phyloP scores from a whole-genome alignment of 768 basidiomycete species.

The Hemileccinum impolitum region DNA sequence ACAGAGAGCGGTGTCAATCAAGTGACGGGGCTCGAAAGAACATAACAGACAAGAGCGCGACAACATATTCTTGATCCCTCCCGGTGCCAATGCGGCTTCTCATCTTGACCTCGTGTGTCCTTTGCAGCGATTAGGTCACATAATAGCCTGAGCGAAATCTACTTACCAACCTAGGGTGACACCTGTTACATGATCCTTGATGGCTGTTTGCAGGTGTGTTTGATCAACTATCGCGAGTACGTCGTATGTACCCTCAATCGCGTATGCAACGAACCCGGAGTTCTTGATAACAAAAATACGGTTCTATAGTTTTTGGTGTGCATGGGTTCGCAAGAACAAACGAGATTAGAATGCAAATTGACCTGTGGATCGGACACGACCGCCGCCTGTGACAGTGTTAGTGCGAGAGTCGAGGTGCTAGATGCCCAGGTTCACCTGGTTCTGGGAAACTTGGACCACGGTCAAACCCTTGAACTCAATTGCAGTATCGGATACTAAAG shows the following conservation, averaged over 20 bases:
- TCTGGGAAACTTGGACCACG: conserved; percentile 85
- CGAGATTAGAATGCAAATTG: not conserved
- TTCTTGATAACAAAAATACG: conserved; percentile 80
- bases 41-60: conserved; percentile 64
- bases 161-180: conserved; percentile 56
- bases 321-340: not conserved
- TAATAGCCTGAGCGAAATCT: not conserved
- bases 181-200: conserved; percentile 62
- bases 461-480: conserved; percentile 79
- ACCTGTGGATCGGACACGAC: conserved; percentile 73
- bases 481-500: conserved; percentile 73
- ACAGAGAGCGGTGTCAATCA: conserved; percentile 1
- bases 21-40: not conserved
- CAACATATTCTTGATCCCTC: conserved; percentile 62
- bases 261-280: conserved; percentile 74
- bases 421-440: conserved; percentile 42
- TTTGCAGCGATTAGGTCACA: conserved; percentile 12
- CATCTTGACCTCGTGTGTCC: conserved; percentile 79
- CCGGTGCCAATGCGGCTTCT: conserved; percentile 46
- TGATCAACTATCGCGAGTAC: conserved; percentile 83
- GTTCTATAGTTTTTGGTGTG: conserved; percentile 36
- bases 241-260: conserved; percentile 70
- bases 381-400: conserved; percentile 40
- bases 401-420: not conserved
- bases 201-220: conserved; percentile 61